phyloP scores from a whole-genome alignment of 305 asterid species.

The Andrographis paniculata region DNA sequence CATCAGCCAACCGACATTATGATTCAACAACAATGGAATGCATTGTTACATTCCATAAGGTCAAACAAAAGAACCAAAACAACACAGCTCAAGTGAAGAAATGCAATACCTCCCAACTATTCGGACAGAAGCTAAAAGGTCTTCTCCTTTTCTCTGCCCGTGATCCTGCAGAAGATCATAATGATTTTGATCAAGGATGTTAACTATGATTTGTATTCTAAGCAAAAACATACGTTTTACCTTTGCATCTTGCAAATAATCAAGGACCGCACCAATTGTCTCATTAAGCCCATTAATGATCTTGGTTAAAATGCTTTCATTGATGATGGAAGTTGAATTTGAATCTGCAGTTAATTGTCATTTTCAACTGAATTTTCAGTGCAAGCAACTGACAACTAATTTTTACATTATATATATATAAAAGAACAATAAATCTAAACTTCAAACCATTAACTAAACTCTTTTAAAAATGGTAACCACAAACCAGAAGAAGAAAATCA shows the following conservation, averaged over 20 bases:
- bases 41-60: constrained; percentile 12
- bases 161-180: constrained; percentile 61
- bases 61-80: neutral
- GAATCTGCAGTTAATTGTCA: constrained; percentile 31
- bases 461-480: neutral
- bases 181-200: constrained; percentile 16
- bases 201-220: constrained; percentile 4
- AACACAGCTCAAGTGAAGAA: constrained; percentile 7
- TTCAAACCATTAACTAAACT: too few species aligned
- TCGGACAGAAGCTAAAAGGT: constrained; percentile 87
- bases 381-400: neutral
- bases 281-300: constrained; percentile 75
- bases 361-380: constrained; percentile 17
- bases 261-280: constrained; percentile 61
- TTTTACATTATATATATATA: too few species aligned
- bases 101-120: constrained; percentile 62
- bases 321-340: constrained; percentile 29
- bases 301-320: constrained; percentile 48
- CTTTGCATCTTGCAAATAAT: constrained; percentile 85
- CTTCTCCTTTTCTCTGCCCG: constrained; percentile 73
- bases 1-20: too few species aligned
- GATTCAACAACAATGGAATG: neutral
- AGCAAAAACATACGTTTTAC: constrained; percentile 24
- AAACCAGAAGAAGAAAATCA: neutral
- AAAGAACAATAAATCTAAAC: too few species aligned